Evolutionary conservation across 768 basidiomycete species (phyloP).

Genomic region (Solioccasus polychromus): DNA sequence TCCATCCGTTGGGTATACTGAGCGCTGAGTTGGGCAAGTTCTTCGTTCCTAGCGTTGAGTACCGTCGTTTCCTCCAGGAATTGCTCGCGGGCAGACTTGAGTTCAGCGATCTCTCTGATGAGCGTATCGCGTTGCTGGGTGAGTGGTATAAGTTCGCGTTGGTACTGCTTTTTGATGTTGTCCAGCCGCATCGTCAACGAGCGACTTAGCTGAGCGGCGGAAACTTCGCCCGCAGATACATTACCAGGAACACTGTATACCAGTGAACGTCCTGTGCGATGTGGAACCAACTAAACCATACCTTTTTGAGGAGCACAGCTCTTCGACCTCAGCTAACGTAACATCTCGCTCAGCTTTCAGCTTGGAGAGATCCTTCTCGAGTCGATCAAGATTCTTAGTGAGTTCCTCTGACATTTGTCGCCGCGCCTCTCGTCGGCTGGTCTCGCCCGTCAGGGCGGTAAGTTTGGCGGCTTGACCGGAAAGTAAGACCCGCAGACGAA

Average conservation of each 20-base stretch:
- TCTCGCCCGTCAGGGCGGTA: slow-evolving; percentile 80
- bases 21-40: slow-evolving; percentile 82
- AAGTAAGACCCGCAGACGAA: slow-evolving; percentile 76
- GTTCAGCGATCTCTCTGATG: slow-evolving; percentile 77
- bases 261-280: slow-evolving; percentile 22
- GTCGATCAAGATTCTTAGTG: slow-evolving; percentile 64
- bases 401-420: slow-evolving; percentile 79
- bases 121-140: slow-evolving; percentile 78
- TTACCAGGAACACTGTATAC: slow-evolving; percentile 26
- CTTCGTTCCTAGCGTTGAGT: slow-evolving; percentile 88
- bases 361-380: slow-evolving; percentile 85
- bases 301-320: slow-evolving; percentile 75
- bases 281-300: slow-evolving; percentile 31
- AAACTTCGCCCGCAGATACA: slow-evolving; percentile 32
- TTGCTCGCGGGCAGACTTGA: slow-evolving; percentile 80
- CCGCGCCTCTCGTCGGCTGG: slow-evolving; percentile 71
- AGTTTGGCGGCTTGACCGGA: slow-evolving; percentile 88
- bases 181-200: slow-evolving; percentile 85
- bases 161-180: slow-evolving; percentile 82
- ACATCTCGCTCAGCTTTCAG: slow-evolving; percentile 89
- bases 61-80: slow-evolving; percentile 90
- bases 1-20: slow-evolving; percentile 83
- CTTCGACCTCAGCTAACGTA: slow-evolving; percentile 90
- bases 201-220: slow-evolving; percentile 49
- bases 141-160: slow-evolving; percentile 81